Base-by-base conservation (phyloP, 306 rosid genomes). In the Cajanus cajan region DNA sequence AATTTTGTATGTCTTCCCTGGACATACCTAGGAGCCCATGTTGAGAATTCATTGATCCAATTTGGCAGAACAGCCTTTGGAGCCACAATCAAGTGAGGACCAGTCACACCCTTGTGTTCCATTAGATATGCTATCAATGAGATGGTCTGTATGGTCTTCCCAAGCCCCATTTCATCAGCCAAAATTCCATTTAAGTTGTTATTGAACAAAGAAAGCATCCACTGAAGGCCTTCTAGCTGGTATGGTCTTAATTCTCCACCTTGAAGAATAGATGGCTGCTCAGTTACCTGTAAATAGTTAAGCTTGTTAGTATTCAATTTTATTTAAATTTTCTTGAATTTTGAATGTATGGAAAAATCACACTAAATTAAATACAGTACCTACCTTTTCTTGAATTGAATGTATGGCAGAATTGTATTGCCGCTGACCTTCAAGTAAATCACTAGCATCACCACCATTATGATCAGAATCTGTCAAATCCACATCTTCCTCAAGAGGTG, bases 131-230 rank as follows among this genome's bases (percentile, higher is more conserved):
- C 98, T 78, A 93, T 80, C 90, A 93, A 76, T 0, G 98, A 91
- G 77, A 93, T 93, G 61, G 98, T 93, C 80, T 93, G 98, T 84
- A 93, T 93, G 25, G 98, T 93, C 82, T 93, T 93, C 77, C 98
- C 98, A 76, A 93, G 83, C 18, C 98, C 98, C 98, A 93, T 93
- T 88, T 93, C 98, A 61, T 93, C 98, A 68, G 98, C 98, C 86
- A 93, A 83, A 82, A 93, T 93, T 82, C 98, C 98, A 83, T 93
- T 93, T 47, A 93, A 78, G 73, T 91, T 91, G 92, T 93, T 93
- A 81, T 93, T 93, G 65, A 90, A 93, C 89, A 93, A 87, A 22
- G 98, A 93, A 74, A 93, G 79, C 98, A 93, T 93, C 98, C 98
- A 93, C 74, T 93, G 98, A 62, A 93, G 91, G 77, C 98, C 98